Evolutionary conservation across 164 flowering plant genomes (phyloP).

Genomic region (Malania oleifera): DNA sequence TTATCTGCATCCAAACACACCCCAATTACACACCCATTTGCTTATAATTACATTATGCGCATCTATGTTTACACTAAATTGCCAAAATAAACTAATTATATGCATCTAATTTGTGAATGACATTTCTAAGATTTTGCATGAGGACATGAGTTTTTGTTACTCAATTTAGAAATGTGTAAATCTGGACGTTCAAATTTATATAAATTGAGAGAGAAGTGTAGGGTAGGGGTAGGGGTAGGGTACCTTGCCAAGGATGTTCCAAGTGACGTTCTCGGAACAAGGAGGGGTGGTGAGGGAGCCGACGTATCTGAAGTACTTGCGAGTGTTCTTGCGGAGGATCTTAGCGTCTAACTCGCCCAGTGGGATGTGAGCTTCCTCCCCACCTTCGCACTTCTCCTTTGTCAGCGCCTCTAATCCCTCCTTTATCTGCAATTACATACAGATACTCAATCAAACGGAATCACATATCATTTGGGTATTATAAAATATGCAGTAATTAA

Average conservation of each 20-base stretch:
- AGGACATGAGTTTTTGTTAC: background rate
- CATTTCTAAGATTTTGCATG: background rate
- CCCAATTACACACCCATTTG: too few species aligned
- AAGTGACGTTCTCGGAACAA: conserved; percentile 43
- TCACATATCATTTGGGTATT: background rate
- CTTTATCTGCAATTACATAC: conserved; percentile 19
- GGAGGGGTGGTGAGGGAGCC: conserved; percentile 64
- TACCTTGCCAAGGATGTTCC: conserved; percentile 58
- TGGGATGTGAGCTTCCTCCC: conserved; percentile 26
- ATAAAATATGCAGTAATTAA: background rate
- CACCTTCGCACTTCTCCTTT: conserved; percentile 19
- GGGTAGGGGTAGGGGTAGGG: background rate
- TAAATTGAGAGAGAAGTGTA: background rate
- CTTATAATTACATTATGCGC: too few species aligned
- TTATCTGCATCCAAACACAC: conserved; percentile 41
- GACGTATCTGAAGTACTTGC: conserved; percentile 52
- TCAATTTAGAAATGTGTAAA: background rate
- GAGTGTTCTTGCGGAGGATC: conserved; percentile 20
- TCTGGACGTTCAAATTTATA: background rate
- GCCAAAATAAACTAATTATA: background rate
- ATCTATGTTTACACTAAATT: too few species aligned
- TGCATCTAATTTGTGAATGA: background rate
- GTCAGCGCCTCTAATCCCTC: conserved; percentile 21
- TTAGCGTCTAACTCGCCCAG: conserved; percentile 26
- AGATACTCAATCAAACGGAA: background rate